Evolutionary conservation across 345 rosid species (phyloP).

Genomic region (Turnera subulata): DNA sequence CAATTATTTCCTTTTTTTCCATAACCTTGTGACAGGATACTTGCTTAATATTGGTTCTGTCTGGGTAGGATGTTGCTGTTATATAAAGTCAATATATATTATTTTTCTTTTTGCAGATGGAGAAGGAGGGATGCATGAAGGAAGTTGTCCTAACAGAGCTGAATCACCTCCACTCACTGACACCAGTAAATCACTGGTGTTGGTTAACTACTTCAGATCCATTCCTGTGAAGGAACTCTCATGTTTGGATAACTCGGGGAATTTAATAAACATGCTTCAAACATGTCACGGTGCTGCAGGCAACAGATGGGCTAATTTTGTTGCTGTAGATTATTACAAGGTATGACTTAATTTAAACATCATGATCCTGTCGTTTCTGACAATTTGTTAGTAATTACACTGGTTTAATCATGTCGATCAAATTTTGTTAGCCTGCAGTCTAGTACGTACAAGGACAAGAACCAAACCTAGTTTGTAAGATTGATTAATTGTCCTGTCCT

Average conservation of each 20-base stretch:
- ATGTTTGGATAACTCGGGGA: constrained; percentile 42
- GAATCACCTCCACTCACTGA: constrained; percentile 44
- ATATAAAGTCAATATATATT: background rate
- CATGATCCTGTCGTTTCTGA: too few species aligned
- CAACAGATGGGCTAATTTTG: constrained; percentile 52
- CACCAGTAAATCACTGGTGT: constrained; percentile 41
- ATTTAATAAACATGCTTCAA: constrained; percentile 25
- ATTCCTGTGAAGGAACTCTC: constrained; percentile 25
- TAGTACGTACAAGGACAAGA: too few species aligned
- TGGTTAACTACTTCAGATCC: constrained; percentile 43
- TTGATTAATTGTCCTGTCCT: too few species aligned
- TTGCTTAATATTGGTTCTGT: background rate
- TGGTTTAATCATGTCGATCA: too few species aligned
- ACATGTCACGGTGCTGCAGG: constrained; percentile 44
- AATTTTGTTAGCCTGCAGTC: too few species aligned
- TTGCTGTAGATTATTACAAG: constrained; percentile 56
- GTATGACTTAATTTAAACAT: constrained; percentile 5
- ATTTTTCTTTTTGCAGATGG: constrained; percentile 31
- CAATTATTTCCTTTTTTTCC: too few species aligned
- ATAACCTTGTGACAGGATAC: too few species aligned
- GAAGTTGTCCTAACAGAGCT: constrained; percentile 35
- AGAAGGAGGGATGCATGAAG: constrained; percentile 25
- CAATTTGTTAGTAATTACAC: too few species aligned
- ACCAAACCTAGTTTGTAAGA: too few species aligned
- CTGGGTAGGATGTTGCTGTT: background rate